phyloP scores from a whole-genome alignment of 345 rosid species.

The Heritiera fomes region DNA sequence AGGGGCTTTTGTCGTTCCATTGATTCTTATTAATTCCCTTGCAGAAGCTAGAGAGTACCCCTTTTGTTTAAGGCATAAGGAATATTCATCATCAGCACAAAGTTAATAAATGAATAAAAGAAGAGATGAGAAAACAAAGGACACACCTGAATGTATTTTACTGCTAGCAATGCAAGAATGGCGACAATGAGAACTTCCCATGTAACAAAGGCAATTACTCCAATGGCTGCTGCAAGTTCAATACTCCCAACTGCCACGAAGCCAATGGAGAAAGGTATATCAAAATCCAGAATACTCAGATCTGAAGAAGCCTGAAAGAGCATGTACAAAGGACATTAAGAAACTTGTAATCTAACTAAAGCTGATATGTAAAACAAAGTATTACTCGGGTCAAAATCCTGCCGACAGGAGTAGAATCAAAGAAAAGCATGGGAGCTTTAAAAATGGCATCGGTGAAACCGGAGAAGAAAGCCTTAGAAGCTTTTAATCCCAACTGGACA shows the following conservation, averaged over 20 bases:
- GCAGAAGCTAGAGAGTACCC: conserved; percentile 77
- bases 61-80: conserved; percentile 30
- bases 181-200: conserved; percentile 77
- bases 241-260: conserved; percentile 39
- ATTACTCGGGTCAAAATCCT: conserved; percentile 66
- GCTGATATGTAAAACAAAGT: background rate
- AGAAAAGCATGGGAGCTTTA: conserved; percentile 73
- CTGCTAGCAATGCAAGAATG: conserved; percentile 48
- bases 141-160: conserved; percentile 58
- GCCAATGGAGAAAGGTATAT: conserved; percentile 52
- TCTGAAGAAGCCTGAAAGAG: conserved; percentile 68
- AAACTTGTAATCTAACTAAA: background rate
- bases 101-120: background rate
- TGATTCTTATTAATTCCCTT: conserved; percentile 73
- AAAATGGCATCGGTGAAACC: conserved; percentile 58
- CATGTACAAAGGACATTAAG: background rate
- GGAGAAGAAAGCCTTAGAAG: conserved; percentile 64
- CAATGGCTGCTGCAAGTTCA: conserved; percentile 47
- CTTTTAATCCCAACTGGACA: conserved; percentile 59
- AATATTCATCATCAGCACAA: background rate
- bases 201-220: conserved; percentile 65
- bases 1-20: conserved; percentile 95
- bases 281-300: conserved; percentile 57
- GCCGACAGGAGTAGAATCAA: conserved; percentile 78
- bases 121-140: background rate